Conservation (phyloP, 2,329 filamentous ascomycete genomes). For the Leptographium wingfieldii region DNA sequence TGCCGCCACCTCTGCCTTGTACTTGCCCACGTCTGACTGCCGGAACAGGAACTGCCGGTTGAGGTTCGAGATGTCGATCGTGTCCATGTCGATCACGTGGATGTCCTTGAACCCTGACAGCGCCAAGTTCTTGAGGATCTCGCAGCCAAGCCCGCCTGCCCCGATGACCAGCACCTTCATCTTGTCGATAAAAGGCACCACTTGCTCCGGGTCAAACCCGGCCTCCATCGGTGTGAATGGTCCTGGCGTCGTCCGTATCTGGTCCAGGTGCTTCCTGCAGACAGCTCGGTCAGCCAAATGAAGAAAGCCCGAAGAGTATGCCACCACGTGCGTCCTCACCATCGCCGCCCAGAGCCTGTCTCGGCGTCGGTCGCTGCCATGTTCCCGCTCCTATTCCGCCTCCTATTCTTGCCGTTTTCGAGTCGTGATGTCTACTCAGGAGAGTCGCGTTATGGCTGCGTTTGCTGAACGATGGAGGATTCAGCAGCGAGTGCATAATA, state of each 20-base stretch:
- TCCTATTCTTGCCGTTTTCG: background rate
- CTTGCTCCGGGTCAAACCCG: slow-evolving; percentile 37
- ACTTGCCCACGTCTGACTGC: slow-evolving; percentile 78
- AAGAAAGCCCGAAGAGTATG: background rate
- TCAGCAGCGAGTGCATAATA: too few relatives aligned
- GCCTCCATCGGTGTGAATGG: slow-evolving; percentile 59
- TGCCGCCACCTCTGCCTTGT: slow-evolving; percentile 87
- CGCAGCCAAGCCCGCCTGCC: slow-evolving; percentile 86
- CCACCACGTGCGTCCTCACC: background rate
- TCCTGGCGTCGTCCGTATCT: slow-evolving; percentile 61
- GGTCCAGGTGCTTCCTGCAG: slow-evolving; percentile 69
- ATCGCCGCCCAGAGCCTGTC: background rate
- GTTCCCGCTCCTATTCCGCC: background rate
- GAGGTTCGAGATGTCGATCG: slow-evolving; percentile 95
- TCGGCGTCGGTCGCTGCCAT: background rate
- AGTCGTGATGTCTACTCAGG: background rate
- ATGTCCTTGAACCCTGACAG: slow-evolving; percentile 94
- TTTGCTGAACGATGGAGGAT: too few relatives aligned
- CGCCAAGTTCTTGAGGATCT: slow-evolving; percentile 92
- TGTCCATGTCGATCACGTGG: slow-evolving; percentile 99
- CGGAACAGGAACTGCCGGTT: slow-evolving; percentile 97
- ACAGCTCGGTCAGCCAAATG: background rate
- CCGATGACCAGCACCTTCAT: slow-evolving; percentile 71
- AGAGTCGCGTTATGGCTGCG: background rate
- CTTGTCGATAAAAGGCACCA: slow-evolving; percentile 45